Evolutionary conservation across 305 asterid species (phyloP).

Genomic region (Caryopteris hybrid): DNA sequence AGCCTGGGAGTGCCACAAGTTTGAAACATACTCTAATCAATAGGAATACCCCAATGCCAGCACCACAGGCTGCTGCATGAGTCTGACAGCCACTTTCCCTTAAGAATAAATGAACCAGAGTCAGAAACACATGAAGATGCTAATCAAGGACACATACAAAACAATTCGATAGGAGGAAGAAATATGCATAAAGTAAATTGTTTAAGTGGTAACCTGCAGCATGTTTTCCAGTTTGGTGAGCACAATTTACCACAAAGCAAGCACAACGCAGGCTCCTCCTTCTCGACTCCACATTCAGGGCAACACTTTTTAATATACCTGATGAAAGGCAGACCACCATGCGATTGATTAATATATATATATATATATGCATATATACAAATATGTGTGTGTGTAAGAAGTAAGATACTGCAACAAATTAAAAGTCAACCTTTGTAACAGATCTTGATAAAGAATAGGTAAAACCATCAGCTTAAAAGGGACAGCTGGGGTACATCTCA

Average conservation of each 20-base stretch:
- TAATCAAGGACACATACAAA: conserved; percentile 1
- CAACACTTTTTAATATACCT: conserved; percentile 81
- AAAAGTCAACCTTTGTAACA: conserved; percentile 76
- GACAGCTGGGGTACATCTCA: conserved; percentile 65
- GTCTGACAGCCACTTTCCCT: conserved; percentile 78
- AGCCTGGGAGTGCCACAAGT: not conserved
- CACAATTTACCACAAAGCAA: conserved; percentile 92
- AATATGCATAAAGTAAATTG: not conserved
- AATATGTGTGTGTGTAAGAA: not conserved
- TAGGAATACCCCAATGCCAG: conserved; percentile 93
- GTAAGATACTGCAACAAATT: not conserved
- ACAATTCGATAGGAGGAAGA: not conserved
- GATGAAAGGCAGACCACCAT: conserved; percentile 19
- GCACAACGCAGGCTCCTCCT: conserved; percentile 86
- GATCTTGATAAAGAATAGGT: conserved; percentile 85
- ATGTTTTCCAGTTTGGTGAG: conserved; percentile 78
- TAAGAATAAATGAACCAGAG: conserved; percentile 24
- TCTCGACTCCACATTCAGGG: conserved; percentile 65
- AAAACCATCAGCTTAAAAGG: conserved; percentile 84
- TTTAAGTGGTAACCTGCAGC: conserved; percentile 73
- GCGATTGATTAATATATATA: conserved; percentile 2
- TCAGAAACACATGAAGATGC: conserved; percentile 9
- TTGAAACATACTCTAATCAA: conserved; percentile 62
- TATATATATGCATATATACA: not conserved
- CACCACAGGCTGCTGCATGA: conserved; percentile 85